Evolutionary conservation across 257 asterid species (phyloP).

Genomic region (Plectranthus barbatus): DNA sequence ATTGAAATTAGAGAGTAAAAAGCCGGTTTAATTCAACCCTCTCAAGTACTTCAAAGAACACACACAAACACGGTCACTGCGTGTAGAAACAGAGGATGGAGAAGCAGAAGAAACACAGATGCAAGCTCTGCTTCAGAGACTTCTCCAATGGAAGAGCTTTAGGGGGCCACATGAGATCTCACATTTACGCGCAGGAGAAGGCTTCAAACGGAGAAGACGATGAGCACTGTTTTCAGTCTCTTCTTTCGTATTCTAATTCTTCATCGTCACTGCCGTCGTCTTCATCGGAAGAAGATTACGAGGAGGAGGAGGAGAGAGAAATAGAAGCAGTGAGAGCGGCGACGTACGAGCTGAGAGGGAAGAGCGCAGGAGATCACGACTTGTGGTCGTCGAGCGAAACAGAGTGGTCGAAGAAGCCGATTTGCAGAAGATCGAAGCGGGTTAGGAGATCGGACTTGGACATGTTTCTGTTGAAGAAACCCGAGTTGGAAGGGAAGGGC

Average conservation of each 20-base stretch:
- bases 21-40: background rate
- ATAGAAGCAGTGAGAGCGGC: background rate
- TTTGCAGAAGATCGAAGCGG: conserved; percentile 43
- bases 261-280: conserved; percentile 19
- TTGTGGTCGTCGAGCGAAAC: conserved; percentile 58
- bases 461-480: conserved; percentile 7
- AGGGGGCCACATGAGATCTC: conserved; percentile 97
- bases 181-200: conserved; percentile 15
- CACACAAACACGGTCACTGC: conserved; percentile 18
- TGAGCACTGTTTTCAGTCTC: conserved; percentile 8
- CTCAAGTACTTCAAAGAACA: conserved; percentile 3
- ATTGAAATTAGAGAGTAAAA: conserved; percentile 13
- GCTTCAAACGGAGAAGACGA: background rate
- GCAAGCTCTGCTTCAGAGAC: conserved; percentile 58
- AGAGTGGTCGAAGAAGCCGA: conserved; percentile 34
- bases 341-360: conserved; percentile 14
- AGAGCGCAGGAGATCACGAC: conserved; percentile 22
- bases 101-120: conserved; percentile 72
- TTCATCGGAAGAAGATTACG: conserved; percentile 7
- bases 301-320: conserved; percentile 16
- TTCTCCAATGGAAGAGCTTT: conserved; percentile 77
- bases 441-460: conserved; percentile 25
- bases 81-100: background rate
- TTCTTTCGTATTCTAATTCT: conserved; percentile 17
- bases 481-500: conserved; percentile 11